These are phyloP conservation scores for Aureobasidium namibiae DNA, from an alignment of 2,329 filamentous ascomycete genomes.

Conservation along the genomic window DNA sequence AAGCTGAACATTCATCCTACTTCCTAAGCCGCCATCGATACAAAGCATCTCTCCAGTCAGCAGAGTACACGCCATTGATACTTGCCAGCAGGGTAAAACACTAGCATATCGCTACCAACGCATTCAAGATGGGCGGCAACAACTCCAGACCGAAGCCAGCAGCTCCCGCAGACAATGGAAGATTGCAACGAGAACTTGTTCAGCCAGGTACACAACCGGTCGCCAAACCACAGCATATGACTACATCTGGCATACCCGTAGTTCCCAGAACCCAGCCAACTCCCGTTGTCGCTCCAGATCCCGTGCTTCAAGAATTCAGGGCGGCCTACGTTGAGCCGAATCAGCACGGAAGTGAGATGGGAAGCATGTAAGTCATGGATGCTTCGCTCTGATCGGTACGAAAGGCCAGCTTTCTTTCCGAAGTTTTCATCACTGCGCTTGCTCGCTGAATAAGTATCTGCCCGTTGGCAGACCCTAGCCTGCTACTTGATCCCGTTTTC, in stretches of 20 bases:
- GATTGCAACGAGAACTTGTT: not conserved
- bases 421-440: not conserved
- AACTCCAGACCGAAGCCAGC: not conserved
- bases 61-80: not conserved
- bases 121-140: not conserved
- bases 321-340: not conserved
- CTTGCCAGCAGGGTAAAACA: not conserved
- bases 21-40: not conserved
- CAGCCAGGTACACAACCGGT: not conserved
- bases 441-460: not conserved
- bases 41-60: not conserved
- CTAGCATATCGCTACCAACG: not conserved
- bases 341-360: not conserved
- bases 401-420: not conserved
- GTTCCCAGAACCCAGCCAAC: not conserved
- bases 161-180: not conserved
- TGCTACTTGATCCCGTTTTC: not conserved
- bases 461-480: not conserved
- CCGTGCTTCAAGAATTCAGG: not conserved
- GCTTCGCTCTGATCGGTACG: not conserved
- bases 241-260: not conserved
- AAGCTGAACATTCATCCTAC: not conserved
- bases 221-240: not conserved
- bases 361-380: not conserved
- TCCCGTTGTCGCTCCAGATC: not conserved